Evolutionary conservation across 306 rosid genomes (phyloP).

Genomic region (Sicyos edulis): DNA sequence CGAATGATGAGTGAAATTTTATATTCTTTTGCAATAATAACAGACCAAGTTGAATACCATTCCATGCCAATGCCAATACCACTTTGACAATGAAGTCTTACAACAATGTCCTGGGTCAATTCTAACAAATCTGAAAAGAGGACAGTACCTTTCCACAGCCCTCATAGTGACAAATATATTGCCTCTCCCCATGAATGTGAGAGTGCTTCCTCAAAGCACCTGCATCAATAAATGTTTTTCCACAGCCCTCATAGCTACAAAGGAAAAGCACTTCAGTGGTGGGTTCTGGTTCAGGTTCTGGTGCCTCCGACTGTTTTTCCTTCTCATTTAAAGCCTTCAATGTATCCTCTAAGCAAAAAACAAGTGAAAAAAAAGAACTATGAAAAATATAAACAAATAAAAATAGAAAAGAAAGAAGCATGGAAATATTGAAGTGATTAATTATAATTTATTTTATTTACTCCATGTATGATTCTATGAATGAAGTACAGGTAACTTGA

Average conservation of each 20-base stretch:
- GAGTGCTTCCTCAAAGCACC: constrained; percentile 97
- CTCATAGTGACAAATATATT: constrained; percentile 70
- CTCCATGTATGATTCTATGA: not conserved
- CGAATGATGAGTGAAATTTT: not conserved
- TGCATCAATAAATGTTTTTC: constrained; percentile 95
- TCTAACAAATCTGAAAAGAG: not conserved
- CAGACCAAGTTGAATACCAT: not conserved
- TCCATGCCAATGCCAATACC: not conserved
- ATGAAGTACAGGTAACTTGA: not conserved
- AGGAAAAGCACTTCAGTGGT: constrained; percentile 96
- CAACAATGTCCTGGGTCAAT: not conserved
- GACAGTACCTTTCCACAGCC: constrained; percentile 90
- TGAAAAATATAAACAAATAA: constrained; percentile 19
- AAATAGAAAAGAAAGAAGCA: not conserved
- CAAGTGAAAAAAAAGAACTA: constrained; percentile 16
- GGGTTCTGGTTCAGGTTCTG: constrained; percentile 95
- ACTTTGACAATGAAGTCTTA: not conserved
- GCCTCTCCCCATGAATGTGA: constrained; percentile 95
- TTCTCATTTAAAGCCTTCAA: constrained; percentile 63
- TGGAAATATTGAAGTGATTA: not conserved
- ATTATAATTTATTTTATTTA: not conserved
- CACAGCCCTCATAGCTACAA: constrained; percentile 93
- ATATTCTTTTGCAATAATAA: constrained; percentile 6
- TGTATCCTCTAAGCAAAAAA: constrained; percentile 54
- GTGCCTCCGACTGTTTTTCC: constrained; percentile 50